phyloP scores from a whole-genome alignment of 768 basidiomycete species.

The Cystobasidiopsis lactophilus region DNA sequence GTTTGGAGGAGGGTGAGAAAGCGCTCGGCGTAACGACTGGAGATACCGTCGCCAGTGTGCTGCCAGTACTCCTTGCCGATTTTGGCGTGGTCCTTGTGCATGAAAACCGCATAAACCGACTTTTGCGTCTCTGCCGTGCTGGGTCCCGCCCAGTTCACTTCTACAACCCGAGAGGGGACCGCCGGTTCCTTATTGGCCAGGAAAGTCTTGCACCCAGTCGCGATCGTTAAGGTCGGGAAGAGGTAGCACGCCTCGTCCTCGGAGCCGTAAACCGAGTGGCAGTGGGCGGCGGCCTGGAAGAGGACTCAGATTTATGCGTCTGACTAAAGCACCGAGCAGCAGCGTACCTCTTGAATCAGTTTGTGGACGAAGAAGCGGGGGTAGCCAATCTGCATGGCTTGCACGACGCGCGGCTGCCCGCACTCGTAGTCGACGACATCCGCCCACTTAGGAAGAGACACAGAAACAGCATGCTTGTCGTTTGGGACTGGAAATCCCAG shows the following conservation, averaged over 20 bases:
- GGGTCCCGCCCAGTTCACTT: constrained; percentile 39
- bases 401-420: constrained; percentile 53
- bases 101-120: constrained; percentile 63
- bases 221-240: constrained; percentile 47
- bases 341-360: constrained; percentile 53
- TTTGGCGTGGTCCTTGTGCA: constrained; percentile 34
- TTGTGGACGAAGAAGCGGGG: constrained; percentile 84
- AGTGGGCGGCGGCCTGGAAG: constrained; percentile 39
- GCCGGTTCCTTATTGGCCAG: constrained; percentile 34
- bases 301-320: neutral
- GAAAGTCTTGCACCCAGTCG: constrained; percentile 54
- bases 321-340: neutral
- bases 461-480: constrained; percentile 67
- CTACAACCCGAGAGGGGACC: constrained; percentile 45
- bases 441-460: constrained; percentile 78
- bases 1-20: constrained; percentile 43
- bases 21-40: constrained; percentile 62
- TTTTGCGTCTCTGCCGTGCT: constrained; percentile 15
- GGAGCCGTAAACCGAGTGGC: constrained; percentile 25
- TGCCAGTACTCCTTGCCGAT: constrained; percentile 89
- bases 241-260: constrained; percentile 55
- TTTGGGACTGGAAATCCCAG: constrained; percentile 18
- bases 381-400: constrained; percentile 69
- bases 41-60: constrained; percentile 73
- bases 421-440: constrained; percentile 86